Base-by-base conservation (phyloP, 1,284 basidiomycete genomes). In the Erythrobasidium hasegawianum region DNA sequence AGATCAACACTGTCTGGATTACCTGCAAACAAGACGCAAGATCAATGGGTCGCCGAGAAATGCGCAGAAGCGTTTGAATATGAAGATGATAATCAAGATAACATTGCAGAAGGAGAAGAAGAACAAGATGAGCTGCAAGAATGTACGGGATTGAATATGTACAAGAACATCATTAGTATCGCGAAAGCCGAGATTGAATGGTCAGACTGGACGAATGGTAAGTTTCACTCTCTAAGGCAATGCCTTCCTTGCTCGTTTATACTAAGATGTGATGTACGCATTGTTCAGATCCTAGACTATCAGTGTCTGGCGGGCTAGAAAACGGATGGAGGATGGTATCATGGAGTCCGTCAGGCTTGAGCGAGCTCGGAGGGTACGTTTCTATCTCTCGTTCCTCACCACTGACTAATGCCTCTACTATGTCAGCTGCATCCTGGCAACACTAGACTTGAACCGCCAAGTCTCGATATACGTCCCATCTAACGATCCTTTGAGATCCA, bases 311-410 rank as follows among this genome's bases (percentile, higher is more conserved):
- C 2, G 47, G 41, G 16, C 55, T 65, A 2, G 62, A 65, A 4
- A 65, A 65, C 41, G 62, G 62, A 2, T 65, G 54, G 55, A 49
- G 56, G 26, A 65, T 65, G 62, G 56, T 56, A n/a, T 50, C 55
- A 9, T 65, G 62, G 62, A 65, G 62, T 57, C 62, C 62, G 2
- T 55, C 50, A 33, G 62, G 62, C 11, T 26, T 65, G 27, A 65
- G 55, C 45, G 29, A 58, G 2, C 13, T 56, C 13, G 62, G 62
- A 2, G 41, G 62, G 62, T 58, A 41, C 50, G 62, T 16, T 10
- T 60, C 45, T 14, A 41, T 1, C n/a, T 41, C 56, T 3, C 9
- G 38, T n/a, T n/a, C n/a, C n/a, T n/a, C n/a, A 11, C 20, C 29
- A 1, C 56, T 39, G 9, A 22, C n/a, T 10, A 43, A 20, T n/a